These are phyloP conservation scores for Microbotryomycetes sp. DNA, from an alignment of 1,284 basidiomycete species.

Conservation along the genomic window DNA sequence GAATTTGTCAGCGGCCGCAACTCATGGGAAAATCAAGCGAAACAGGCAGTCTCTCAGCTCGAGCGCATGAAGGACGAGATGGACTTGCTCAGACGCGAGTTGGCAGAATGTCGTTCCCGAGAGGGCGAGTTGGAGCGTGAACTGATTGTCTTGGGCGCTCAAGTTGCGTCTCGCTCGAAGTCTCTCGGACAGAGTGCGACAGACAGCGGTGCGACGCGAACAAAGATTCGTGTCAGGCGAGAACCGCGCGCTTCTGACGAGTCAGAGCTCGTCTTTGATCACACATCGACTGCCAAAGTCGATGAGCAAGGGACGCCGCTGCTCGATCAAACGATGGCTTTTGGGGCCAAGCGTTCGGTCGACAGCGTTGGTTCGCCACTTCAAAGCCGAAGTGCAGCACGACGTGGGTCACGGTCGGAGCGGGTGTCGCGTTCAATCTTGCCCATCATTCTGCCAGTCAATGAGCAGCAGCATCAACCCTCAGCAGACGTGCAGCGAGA, in stretches of 20 bases:
- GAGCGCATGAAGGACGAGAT: not conserved
- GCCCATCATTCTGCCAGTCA: not conserved
- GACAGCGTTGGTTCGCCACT: not conserved
- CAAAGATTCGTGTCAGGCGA: not conserved
- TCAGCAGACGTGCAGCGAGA: too few relatives aligned
- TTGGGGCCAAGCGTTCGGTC: not conserved
- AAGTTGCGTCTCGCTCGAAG: not conserved
- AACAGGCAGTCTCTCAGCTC: constrained; percentile 6
- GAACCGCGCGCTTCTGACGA: not conserved
- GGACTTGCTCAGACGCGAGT: not conserved
- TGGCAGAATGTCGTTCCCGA: not conserved
- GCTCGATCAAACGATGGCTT: not conserved
- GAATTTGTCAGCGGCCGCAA: constrained; percentile 6
- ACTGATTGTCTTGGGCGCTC: constrained; percentile 5
- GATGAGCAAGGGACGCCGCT: not conserved
- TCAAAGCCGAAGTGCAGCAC: not conserved
- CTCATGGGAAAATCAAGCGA: constrained; percentile 10
- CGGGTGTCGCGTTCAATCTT: not conserved
- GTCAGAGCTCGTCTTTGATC: not conserved
- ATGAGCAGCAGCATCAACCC: not conserved
- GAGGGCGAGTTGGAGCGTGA: constrained; percentile 13
- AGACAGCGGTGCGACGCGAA: not conserved
- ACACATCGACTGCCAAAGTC: too few relatives aligned
- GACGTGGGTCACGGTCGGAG: too few relatives aligned
- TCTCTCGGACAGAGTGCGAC: too few relatives aligned